Conservation (phyloP, 2,329 filamentous ascomycete species). For the Hypoxylon sp. region DNA sequence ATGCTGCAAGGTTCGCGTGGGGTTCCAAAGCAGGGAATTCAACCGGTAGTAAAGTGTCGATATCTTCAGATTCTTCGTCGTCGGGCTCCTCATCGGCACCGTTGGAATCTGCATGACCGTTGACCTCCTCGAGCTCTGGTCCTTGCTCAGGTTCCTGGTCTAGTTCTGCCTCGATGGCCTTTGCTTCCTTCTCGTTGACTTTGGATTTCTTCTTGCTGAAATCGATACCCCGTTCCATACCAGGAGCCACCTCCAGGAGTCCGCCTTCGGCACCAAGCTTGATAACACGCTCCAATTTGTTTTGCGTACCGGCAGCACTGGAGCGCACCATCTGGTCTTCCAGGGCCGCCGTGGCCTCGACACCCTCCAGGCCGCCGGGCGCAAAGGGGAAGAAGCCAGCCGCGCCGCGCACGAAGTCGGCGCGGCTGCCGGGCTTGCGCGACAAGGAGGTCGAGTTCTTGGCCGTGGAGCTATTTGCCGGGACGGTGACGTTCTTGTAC, state of each 20-base stretch:
- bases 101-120: constrained; percentile 45
- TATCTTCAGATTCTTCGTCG: constrained; percentile 68
- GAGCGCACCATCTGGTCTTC: constrained; percentile 78
- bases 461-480: constrained; percentile 87
- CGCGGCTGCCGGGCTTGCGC: constrained; percentile 85
- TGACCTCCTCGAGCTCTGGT: constrained; percentile 49
- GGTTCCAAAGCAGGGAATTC: constrained; percentile 94
- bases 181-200: constrained; percentile 70
- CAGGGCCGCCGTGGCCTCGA: constrained; percentile 85
- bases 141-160: constrained; percentile 59
- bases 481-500: constrained; percentile 93
- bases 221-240: constrained; percentile 81
- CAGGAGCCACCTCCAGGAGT: constrained; percentile 84
- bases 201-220: constrained; percentile 70
- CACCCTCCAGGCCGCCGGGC: constrained; percentile 86
- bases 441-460: constrained; percentile 94
- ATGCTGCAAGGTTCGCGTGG: constrained; percentile 78
- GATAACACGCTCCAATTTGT: constrained; percentile 84
- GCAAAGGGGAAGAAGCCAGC: constrained; percentile 96
- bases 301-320: constrained; percentile 57
- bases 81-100: constrained; percentile 51
- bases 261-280: constrained; percentile 82
- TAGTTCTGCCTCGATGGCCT: constrained; percentile 67
- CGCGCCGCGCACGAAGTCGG: constrained; percentile 91
- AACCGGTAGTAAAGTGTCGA: constrained; percentile 88